A percentile compares a stretch with the other conserved stretches of the same genome.
Evolutionary conservation across 2,329 filamentous ascomycete species (phyloP).

Genomic region (Mariannaea elegans): DNA sequence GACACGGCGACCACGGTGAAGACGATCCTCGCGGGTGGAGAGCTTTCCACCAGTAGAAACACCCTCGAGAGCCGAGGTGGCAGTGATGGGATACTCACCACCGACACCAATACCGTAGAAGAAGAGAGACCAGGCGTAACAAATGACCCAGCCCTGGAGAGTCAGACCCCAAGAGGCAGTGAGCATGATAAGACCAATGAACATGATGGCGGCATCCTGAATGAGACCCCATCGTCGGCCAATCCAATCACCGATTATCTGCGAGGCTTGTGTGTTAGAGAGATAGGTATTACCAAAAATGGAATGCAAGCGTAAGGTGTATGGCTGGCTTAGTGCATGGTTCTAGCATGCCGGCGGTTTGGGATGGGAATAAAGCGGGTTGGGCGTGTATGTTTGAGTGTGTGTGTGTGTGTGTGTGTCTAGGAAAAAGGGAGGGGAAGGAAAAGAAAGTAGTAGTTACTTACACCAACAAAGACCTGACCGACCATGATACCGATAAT

Average conservation of each 20-base stretch:
- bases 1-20: slow-evolving; percentile 95
- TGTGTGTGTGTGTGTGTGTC: no score
- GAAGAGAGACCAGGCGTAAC: slow-evolving; percentile 94
- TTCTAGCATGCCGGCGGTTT: no score
- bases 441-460: slow-evolving; percentile 29
- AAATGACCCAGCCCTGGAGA: slow-evolving; percentile 94
- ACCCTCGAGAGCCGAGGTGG: slow-evolving; percentile 93
- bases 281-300: slow-evolving; percentile 12
- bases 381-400: no score
- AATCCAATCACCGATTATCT: slow-evolving; percentile 74
- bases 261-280: slow-evolving; percentile 23
- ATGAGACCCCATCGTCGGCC: slow-evolving; percentile 95
- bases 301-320: slow-evolving; percentile 15
- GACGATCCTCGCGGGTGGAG: slow-evolving; percentile 89
- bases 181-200: slow-evolving; percentile 89
- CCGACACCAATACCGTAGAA: slow-evolving; percentile 74
- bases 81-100: slow-evolving; percentile 96
- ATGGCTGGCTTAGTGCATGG: background rate
- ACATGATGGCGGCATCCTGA: slow-evolving; percentile 94
- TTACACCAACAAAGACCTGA: slow-evolving; percentile 85
- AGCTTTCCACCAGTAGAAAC: slow-evolving; percentile 85
- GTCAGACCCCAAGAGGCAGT: slow-evolving; percentile 89
- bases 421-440: background rate
- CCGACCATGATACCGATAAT: slow-evolving; percentile 95
- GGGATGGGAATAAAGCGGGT: background rate